Base-by-base conservation (phyloP, 805 yeast genomes). In the Candida silvicultrix region DNA sequence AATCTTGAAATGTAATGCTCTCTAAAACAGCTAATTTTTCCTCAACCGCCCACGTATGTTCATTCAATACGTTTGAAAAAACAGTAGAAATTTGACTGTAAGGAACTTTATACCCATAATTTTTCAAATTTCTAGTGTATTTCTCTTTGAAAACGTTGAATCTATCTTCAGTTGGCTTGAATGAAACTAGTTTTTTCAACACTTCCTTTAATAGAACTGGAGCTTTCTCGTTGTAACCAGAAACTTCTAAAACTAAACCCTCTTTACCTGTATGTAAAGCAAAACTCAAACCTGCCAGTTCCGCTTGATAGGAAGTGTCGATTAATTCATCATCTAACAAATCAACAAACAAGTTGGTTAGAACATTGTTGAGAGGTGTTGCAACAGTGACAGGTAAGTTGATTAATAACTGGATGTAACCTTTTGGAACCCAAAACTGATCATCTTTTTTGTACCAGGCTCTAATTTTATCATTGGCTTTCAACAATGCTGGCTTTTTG, bases 401-500 rank as follows among this genome's bases (percentile, higher is more conserved):
- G 51, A 92, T 72, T 37, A 77, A 70, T 44, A 88, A 61, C 36
- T 78, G 77, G 28, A 89, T 77, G 42, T 78, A 71, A 1, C 94
- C 94, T 66, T 90, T 86, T 42, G 98, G 99, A 16, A 87, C 85
- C 71, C 85, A 80, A 60, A 92, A 86, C 43, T 83, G 80, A 54
- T 92, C 96, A 67, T 92, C 96, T 55, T 84, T 84, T 62, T 92
- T 92, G 63, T 72, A 87, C 98, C 98, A 92, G 34, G 87, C 67
- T 54, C 81, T 82, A 35, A 73, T 64, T 41, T 71, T 71, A 14
- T 73, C 65, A 40, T 74, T 71, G 40, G 75, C 71, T 48, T 74
- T 66, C 45, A 94, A 66, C 37, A 89, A 68, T 34, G 69, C 69
- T 1, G 97, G 97, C 49, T 76, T 77, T 25, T 71, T 71, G 10